Base-by-base conservation (phyloP, 192 early-diverging fungal species). In the Coemansia sp. region DNA sequence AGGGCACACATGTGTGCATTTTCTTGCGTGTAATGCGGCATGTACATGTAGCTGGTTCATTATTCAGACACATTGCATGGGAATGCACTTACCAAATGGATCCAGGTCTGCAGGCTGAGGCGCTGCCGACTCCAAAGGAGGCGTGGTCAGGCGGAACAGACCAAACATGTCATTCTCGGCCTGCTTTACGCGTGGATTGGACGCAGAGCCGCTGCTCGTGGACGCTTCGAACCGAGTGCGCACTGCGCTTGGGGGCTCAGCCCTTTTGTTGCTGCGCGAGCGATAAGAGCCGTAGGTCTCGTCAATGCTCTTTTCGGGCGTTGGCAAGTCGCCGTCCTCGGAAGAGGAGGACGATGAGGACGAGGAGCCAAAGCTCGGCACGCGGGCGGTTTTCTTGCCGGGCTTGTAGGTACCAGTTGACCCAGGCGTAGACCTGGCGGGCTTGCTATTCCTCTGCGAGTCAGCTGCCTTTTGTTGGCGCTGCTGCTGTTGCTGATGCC, bases 81-180 rank as follows among this genome's bases (percentile, higher is more conserved):
- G n/a, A n/a, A n/a, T 46, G 44, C 14, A 56, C 70, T 67, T 73
- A 73, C 70, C 70, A 38, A 73, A 73, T 41, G 70, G 70, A 46
- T 73, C 70, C 13, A 63, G 54, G 20, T 58, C 64, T 40, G 50
- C 57, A 28, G 37, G 55, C 40, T 42, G 58, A 10, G 50, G 29
- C n/a, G 42, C 27, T 9, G 17, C 43, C 20, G 29, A 29, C n/a
- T 63, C 64, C 24, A 40, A 50, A 20, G 55, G 71, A 35, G 58
- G 71, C 20, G 64, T 67, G 27, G 43, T 55, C 35, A 63, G 59
- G 24, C 64, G 50, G 29, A 41, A 26, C 47, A 63, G 43, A 8
- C 55, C 60, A 49, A 59, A 42, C 41, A 55, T 17, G 18, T 29
- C 34, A 30, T 29, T 64, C 33, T 55, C 50, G 6, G 29, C 5